Conservation (phyloP, 1,139 yeast genomes). For the Suhomyces choctaworum region DNA sequence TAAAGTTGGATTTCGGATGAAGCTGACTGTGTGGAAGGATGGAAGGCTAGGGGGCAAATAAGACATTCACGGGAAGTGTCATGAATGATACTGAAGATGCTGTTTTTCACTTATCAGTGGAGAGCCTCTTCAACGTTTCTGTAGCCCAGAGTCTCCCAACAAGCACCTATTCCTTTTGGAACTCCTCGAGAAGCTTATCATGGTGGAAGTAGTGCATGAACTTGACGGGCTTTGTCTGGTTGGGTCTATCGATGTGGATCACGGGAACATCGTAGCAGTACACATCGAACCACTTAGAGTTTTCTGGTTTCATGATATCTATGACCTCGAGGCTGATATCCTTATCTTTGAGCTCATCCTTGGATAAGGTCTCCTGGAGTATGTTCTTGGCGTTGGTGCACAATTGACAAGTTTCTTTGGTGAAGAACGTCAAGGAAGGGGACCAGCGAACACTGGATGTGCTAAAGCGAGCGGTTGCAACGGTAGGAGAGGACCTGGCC, state of each 20-base stretch:
- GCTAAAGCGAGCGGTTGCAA: constrained; percentile 1
- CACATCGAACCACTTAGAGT: constrained; percentile 73
- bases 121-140: too few relatives aligned
- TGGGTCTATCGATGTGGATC: constrained; percentile 61
- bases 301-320: constrained; percentile 69
- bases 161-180: too few relatives aligned
- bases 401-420: constrained; percentile 76
- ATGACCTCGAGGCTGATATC: constrained; percentile 46
- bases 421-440: constrained; percentile 57
- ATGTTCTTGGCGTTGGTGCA: constrained; percentile 71
- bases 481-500: too few relatives aligned
- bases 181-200: constrained; percentile 55
- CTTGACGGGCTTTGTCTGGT: constrained; percentile 50
- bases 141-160: too few relatives aligned
- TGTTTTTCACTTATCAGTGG: too few relatives aligned
- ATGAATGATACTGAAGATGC: too few relatives aligned
- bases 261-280: constrained; percentile 94
- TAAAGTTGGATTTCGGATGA: too few relatives aligned
- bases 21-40: too few relatives aligned
- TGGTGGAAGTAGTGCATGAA: constrained; percentile 76
- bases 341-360: constrained; percentile 22
- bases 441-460: background rate
- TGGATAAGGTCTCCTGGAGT: constrained; percentile 41
- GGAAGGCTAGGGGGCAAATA: too few relatives aligned
- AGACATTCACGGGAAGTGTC: too few relatives aligned